phyloP scores from a whole-genome alignment of 73 alveolate species.

The Symbiodinium natans region DNA sequence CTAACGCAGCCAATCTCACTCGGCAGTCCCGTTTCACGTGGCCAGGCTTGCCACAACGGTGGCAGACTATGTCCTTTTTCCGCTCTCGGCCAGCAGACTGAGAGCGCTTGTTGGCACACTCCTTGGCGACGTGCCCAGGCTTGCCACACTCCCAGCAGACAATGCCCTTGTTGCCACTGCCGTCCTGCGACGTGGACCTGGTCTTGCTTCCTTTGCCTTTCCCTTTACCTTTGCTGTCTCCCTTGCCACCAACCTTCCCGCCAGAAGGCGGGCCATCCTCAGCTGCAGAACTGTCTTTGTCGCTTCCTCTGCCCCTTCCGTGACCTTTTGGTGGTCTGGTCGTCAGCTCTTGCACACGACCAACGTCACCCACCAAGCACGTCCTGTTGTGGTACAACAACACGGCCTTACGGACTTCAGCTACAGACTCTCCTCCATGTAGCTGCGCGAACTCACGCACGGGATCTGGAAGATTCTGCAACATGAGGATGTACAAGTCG shows the following conservation, averaged over 20 bases:
- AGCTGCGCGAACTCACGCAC: background rate
- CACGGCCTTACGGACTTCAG: background rate
- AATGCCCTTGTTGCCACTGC: background rate
- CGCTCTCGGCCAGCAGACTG: background rate
- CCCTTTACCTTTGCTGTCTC: background rate
- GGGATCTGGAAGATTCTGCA: background rate
- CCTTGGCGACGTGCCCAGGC: background rate
- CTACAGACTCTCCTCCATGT: background rate
- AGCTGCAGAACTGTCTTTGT: background rate
- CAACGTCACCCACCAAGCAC: conserved; percentile 1
- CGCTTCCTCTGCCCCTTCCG: conserved; percentile 2
- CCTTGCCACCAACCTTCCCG: background rate
- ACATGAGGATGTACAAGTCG: background rate
- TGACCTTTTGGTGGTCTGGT: background rate
- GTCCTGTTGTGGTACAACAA: background rate
- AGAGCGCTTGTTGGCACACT: background rate
- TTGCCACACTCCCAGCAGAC: background rate
- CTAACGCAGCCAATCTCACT: background rate
- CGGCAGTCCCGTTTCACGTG: background rate
- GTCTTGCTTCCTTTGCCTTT: background rate
- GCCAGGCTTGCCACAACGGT: background rate
- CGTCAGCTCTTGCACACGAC: background rate
- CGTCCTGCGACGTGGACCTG: background rate
- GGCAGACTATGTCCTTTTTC: background rate
- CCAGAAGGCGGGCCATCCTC: background rate